A percentile compares a stretch with the other conserved stretches of the same genome.
These are phyloP conservation scores for Mortierella sp. DNA, from an alignment of 371 early-diverging fungal genomes.

Conservation along the genomic window DNA sequence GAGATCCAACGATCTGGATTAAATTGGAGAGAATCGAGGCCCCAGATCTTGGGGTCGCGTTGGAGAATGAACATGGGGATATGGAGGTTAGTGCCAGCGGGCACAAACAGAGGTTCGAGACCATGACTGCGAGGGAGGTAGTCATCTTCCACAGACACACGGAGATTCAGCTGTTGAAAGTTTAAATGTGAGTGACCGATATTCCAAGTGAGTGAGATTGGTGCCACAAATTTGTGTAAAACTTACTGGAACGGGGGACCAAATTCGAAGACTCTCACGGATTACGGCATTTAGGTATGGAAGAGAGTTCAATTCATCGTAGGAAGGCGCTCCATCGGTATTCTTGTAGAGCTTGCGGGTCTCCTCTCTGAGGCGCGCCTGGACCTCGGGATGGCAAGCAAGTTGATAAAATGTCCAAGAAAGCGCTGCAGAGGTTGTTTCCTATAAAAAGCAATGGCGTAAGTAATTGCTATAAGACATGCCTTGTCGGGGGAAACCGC, in stretches of 20 bases:
- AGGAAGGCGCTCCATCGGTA: constrained; percentile 25
- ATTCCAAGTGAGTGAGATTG: not conserved
- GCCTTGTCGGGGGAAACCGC: not conserved
- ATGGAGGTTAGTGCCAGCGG: constrained; percentile 65
- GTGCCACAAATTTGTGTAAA: not conserved
- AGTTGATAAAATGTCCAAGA: constrained; percentile 71
- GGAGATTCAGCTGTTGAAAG: constrained; percentile 31
- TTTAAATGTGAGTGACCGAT: not conserved
- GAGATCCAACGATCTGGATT: constrained; percentile 71
- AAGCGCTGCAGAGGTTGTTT: constrained; percentile 66
- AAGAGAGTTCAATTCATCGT: constrained; percentile 38
- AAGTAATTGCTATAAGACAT: no score
- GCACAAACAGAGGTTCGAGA: constrained; percentile 54
- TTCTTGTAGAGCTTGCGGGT: constrained; percentile 41
- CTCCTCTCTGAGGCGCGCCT: constrained; percentile 61
- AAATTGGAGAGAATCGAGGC: constrained; percentile 66
- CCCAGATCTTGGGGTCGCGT: constrained; percentile 67
- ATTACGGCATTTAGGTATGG: constrained; percentile 49
- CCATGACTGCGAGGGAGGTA: constrained; percentile 44
- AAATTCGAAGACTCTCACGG: constrained; percentile 52
- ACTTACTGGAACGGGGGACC: constrained; percentile 55
- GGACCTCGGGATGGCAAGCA: constrained; percentile 61
- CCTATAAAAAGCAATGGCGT: constrained; percentile 21
- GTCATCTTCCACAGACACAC: constrained; percentile 50
- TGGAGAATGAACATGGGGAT: constrained; percentile 61